Evolutionary conservation across 2,329 filamentous ascomycete genomes (phyloP).

Genomic region (Bimuria novae-zelandiae): DNA sequence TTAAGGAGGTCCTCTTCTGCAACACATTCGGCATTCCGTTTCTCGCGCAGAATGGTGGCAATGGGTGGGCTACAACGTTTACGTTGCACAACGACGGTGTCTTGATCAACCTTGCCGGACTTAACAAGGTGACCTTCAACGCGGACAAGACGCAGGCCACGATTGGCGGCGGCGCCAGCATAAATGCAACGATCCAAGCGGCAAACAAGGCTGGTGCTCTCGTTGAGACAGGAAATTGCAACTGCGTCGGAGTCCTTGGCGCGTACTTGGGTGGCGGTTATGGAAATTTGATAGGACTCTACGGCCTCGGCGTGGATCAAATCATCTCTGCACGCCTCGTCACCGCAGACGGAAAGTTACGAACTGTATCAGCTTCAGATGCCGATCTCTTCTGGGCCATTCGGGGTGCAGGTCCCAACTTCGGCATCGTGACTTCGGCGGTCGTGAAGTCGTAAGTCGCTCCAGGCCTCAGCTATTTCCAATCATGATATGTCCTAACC

Average conservation of each 20-base stretch:
- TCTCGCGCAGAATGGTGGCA: conserved; percentile 25
- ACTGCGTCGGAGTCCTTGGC: conserved; percentile 27
- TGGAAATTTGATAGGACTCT: conserved; percentile 56
- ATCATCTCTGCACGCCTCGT: conserved; percentile 32
- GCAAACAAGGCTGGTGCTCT: conserved; percentile 39
- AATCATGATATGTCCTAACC: no score
- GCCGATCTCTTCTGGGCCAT: conserved; percentile 39
- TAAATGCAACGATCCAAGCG: conserved; percentile 39
- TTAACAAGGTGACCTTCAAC: conserved; percentile 23
- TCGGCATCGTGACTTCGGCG: conserved; percentile 40
- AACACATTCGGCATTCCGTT: conserved; percentile 13
- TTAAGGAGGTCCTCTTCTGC: conserved; percentile 17
- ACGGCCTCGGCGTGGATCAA: conserved; percentile 59
- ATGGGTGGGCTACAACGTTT: conserved; percentile 23
- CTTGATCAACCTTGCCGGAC: conserved; percentile 25
- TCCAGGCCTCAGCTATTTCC: no score
- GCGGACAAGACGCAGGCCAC: conserved; percentile 18
- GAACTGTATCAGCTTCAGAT: conserved; percentile 24
- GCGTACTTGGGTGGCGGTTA: conserved; percentile 56
- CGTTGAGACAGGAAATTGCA: conserved; percentile 30
- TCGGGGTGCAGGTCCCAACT: conserved; percentile 40
- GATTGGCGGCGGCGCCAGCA: conserved; percentile 33
- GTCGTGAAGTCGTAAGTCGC: conserved; percentile 44
- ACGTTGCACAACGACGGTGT: conserved; percentile 14
- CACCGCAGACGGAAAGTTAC: conserved; percentile 28